Evolutionary conservation across 305 asterid species (phyloP).

Genomic region (Stenogyne calaminthoides): DNA sequence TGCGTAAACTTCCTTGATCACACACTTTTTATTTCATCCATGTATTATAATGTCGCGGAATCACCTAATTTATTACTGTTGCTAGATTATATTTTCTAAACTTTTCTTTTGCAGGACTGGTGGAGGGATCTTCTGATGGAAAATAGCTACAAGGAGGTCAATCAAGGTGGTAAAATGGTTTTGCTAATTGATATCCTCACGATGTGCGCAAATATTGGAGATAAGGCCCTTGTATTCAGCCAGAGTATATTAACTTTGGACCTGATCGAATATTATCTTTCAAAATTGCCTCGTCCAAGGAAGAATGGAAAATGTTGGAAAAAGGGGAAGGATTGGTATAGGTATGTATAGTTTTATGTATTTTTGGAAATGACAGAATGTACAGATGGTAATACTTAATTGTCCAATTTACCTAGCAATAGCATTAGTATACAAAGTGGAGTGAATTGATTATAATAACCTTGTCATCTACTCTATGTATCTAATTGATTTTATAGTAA

Average conservation of each 20-base stretch:
- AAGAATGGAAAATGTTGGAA: constrained; percentile 81
- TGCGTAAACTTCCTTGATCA: constrained; percentile 27
- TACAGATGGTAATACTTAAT: constrained; percentile 7
- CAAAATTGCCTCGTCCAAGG: constrained; percentile 77
- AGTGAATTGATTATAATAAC: neutral
- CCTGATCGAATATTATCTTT: constrained; percentile 83
- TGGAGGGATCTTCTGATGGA: constrained; percentile 86
- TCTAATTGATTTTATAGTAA: neutral
- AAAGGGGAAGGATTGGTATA: constrained; percentile 98
- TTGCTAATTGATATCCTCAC: constrained; percentile 85
- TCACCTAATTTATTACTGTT: constrained; percentile 6
- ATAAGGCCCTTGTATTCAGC: constrained; percentile 93
- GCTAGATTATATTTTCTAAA: constrained; percentile 3
- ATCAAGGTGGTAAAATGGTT: constrained; percentile 95
- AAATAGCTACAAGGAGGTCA: constrained; percentile 65
- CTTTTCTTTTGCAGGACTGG: constrained; percentile 68
- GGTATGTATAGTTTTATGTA: constrained; percentile 51
- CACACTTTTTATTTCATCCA: constrained; percentile 15
- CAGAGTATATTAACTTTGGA: constrained; percentile 91
- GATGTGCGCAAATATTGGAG: constrained; percentile 84
- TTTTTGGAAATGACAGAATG: constrained; percentile 25
- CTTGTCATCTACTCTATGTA: neutral
- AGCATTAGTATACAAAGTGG: constrained; percentile 14
- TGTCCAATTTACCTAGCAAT: neutral
- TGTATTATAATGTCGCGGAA: constrained; percentile 13